Percentiles rank a stretch among this genome's conserved stretches.
Evolutionary conservation across 345 rosid genomes (phyloP).

Genomic region (Camelina sativa): DNA sequence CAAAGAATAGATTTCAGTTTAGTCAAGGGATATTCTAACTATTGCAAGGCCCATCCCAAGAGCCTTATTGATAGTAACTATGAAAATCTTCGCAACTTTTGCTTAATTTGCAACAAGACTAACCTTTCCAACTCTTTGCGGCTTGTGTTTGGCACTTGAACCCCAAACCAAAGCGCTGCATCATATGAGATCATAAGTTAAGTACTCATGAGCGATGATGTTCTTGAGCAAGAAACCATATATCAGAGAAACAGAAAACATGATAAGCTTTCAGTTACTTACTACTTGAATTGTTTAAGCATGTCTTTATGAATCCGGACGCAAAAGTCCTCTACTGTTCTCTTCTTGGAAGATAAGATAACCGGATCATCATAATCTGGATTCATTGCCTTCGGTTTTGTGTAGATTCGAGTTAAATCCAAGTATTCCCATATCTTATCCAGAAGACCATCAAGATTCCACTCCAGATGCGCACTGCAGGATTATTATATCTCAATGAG

Average conservation of each 20-base stretch:
- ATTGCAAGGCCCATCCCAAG: background rate
- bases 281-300: constrained; percentile 94
- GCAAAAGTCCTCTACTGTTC: constrained; percentile 95
- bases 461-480: constrained; percentile 89
- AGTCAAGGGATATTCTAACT: too few species aligned
- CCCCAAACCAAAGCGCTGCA: constrained; percentile 97
- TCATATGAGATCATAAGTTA: constrained; percentile 1
- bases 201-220: background rate
- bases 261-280: constrained; percentile 45
- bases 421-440: constrained; percentile 97
- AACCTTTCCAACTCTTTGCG: constrained; percentile 99
- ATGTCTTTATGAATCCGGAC: constrained; percentile 88
- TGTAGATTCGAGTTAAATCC: constrained; percentile 84
- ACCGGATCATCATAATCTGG: constrained; percentile 99
- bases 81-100: background rate
- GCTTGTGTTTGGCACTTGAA: constrained; percentile 96
- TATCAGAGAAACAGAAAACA: background rate
- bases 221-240: background rate
- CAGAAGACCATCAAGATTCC: constrained; percentile 95
- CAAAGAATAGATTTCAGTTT: background rate
- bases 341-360: constrained; percentile 80
- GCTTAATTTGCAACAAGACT: constrained; percentile 21
- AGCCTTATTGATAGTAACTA: background rate
- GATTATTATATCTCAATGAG: constrained; percentile 3
- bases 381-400: constrained; percentile 96